These are phyloP conservation scores for Fusarium solani-melongenae DNA, from an alignment of 2,329 filamentous ascomycete genomes.

Conservation along the genomic window DNA sequence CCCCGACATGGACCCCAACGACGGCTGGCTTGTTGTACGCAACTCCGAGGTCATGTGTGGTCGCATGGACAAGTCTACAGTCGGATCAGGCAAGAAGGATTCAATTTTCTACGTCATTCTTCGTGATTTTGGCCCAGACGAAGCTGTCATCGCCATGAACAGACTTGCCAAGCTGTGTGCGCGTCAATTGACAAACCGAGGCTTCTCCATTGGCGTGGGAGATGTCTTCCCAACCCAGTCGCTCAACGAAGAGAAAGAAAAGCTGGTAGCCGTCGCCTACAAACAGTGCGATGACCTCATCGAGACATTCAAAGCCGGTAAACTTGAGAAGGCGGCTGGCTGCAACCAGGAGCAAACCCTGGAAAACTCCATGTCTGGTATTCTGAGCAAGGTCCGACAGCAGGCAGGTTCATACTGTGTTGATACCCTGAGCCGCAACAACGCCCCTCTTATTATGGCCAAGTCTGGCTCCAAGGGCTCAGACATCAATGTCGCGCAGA, in stretches of 20 bases:
- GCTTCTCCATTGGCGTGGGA: slow-evolving; percentile 95
- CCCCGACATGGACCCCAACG: slow-evolving; percentile 84
- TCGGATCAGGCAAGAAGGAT: slow-evolving; percentile 97
- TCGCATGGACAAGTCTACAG: slow-evolving; percentile 96
- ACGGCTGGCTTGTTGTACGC: slow-evolving; percentile 90
- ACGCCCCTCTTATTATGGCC: slow-evolving; percentile 95
- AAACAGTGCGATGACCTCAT: slow-evolving; percentile 86
- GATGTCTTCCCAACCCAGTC: slow-evolving; percentile 87
- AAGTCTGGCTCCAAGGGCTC: slow-evolving; percentile 97
- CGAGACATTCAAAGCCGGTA: slow-evolving; percentile 80
- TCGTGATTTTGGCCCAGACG: slow-evolving; percentile 91
- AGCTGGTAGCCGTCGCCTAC: slow-evolving; percentile 82
- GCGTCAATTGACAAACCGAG: slow-evolving; percentile 86
- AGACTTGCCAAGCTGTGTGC: slow-evolving; percentile 91
- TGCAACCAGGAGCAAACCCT: slow-evolving; percentile 93
- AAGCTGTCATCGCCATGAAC: slow-evolving; percentile 93
- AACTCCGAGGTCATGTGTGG: slow-evolving; percentile 99
- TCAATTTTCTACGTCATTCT: slow-evolving; percentile 97
- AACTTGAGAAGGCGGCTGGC: slow-evolving; percentile 85
- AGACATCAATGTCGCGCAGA: slow-evolving; percentile 97
- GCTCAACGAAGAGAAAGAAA: slow-evolving; percentile 78
- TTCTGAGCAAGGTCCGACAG: slow-evolving; percentile 91
- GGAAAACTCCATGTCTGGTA: slow-evolving; percentile 90
- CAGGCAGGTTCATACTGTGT: slow-evolving; percentile 93
- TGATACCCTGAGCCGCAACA: slow-evolving; percentile 87